These are phyloP conservation scores for Lentinus polychrous DNA, from an alignment of 1,284 basidiomycete species.

Conservation along the genomic window DNA sequence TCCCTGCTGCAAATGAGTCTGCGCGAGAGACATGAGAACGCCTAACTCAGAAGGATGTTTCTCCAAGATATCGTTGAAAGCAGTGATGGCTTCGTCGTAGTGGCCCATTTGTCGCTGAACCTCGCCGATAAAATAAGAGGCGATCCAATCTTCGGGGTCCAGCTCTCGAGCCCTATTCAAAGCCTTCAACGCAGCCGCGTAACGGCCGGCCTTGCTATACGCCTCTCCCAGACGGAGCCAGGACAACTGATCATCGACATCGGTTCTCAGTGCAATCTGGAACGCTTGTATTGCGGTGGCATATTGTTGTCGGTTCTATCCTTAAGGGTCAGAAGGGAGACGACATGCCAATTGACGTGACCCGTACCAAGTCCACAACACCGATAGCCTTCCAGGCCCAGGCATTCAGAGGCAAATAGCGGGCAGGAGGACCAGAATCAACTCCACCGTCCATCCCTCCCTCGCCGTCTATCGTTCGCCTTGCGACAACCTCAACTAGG, in stretches of 20 bases:
- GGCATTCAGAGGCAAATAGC: constrained; percentile 73
- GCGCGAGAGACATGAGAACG: constrained; percentile 68
- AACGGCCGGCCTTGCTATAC: constrained; percentile 83
- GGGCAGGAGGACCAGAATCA: constrained; percentile 36
- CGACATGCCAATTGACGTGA: not conserved
- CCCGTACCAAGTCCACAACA: constrained; percentile 80
- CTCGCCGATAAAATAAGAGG: constrained; percentile 79
- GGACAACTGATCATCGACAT: constrained; percentile 69
- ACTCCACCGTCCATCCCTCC: constrained; percentile 67
- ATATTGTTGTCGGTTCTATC: constrained; percentile 71
- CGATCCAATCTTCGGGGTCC: constrained; percentile 75
- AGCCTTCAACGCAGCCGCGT: constrained; percentile 87
- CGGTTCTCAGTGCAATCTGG: constrained; percentile 82
- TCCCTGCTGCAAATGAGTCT: constrained; percentile 72
- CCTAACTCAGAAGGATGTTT: constrained; percentile 61
- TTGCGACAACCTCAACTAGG: constrained; percentile 88
- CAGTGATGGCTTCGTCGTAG: constrained; percentile 67
- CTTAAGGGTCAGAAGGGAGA: constrained; percentile 8
- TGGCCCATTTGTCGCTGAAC: constrained; percentile 79
- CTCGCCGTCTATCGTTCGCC: constrained; percentile 89
- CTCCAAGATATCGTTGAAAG: constrained; percentile 56
- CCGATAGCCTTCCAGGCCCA: constrained; percentile 99
- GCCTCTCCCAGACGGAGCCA: constrained; percentile 94
- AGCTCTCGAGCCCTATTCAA: constrained; percentile 71
- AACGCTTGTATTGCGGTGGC: constrained; percentile 78